A percentile compares a stretch with the other conserved stretches of the same genome.
phyloP scores from a whole-genome alignment of 148 eudicot species.

The Tetragonia tetragonoides region DNA sequence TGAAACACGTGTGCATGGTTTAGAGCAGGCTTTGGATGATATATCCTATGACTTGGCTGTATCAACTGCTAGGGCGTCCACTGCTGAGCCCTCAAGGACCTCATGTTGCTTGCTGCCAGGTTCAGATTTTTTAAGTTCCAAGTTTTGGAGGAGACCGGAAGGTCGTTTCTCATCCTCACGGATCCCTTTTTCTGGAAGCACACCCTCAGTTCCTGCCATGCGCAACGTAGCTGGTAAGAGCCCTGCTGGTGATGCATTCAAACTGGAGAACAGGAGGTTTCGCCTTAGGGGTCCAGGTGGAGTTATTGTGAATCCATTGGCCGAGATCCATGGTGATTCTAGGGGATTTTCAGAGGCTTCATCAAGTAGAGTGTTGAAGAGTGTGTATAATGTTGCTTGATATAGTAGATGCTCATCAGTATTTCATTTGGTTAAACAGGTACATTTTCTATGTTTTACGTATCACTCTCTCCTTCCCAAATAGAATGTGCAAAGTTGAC shows the following conservation, averaged over 20 bases:
- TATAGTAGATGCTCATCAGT: slow-evolving; percentile 8
- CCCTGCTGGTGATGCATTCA: slow-evolving; percentile 26
- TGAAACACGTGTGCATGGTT: slow-evolving; percentile 86
- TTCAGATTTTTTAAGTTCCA: slow-evolving; percentile 68
- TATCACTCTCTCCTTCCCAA: not conserved
- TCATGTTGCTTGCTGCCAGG: slow-evolving; percentile 79
- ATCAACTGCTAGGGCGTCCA: slow-evolving; percentile 65
- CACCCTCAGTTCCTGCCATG: slow-evolving; percentile 26
- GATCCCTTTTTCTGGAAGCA: slow-evolving; percentile 39
- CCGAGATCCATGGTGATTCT: slow-evolving; percentile 45
- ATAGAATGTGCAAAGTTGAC: no score
- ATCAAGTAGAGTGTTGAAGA: slow-evolving; percentile 27
- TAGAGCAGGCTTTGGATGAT: slow-evolving; percentile 78
- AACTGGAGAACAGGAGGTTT: slow-evolving; percentile 44
- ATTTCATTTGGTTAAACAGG: slow-evolving; percentile 11
- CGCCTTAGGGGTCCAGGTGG: slow-evolving; percentile 48
- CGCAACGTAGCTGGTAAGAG: slow-evolving; percentile 28
- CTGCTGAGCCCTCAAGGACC: slow-evolving; percentile 42
- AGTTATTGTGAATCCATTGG: slow-evolving; percentile 75
- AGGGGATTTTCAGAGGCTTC: slow-evolving; percentile 43
- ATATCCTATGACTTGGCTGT: slow-evolving; percentile 82
- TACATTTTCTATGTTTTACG: not conserved
- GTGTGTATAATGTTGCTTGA: slow-evolving; percentile 35
- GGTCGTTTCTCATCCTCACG: slow-evolving; percentile 40
- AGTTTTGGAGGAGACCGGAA: slow-evolving; percentile 71